Base-by-base conservation (phyloP, 805 yeast species). In the Cyberlindnera veronae region DNA sequence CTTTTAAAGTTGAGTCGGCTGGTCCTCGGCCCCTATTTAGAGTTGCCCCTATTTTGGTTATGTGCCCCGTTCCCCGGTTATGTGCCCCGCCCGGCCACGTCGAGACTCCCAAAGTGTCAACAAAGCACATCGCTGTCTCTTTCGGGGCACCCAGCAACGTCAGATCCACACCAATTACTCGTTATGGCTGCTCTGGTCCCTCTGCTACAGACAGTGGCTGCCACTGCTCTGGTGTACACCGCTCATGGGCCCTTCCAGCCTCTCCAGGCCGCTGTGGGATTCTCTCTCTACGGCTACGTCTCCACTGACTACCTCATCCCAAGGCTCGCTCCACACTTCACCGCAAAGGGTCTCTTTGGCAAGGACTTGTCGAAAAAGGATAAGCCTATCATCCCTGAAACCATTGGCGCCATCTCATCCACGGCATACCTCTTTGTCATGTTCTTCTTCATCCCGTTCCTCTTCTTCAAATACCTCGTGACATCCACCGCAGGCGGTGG, bases 361-460 rank as follows among this genome's bases (percentile, higher is more conserved):
- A 77, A 73, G 46, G 99, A 93, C 60, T 53, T 89, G 56, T 81
- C 89, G 32, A 93, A 93, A 60, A 61, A 59, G n/a, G 77, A 77
- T n/a, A 69, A 62, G 30, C 95, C 95, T 0, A 68, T 79, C 3
- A 72, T 88, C 9, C 93, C 99, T 1, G 99, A 93, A 64, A 77
- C 95, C 0, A 80, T 91, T 69, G 99, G 99, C n/a, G 82, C 88
- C 3, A 83, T 91, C 0, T 76, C 88, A 5, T 93, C 96, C 0
- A 71, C 84, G 4, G 80, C 89, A 0, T 89, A 90, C 58, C 61
- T 93, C 40, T 79, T 89, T 48, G 61, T 85, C 30, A 82, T 93
- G 86, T 76, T 88, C 54, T 72, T 84, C 48, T 82, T 87, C 60
- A 85, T 91, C 29, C 99, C 99, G 23, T 86, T 88, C 57, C 66